Percentiles rank a stretch among this genome's conserved stretches.
Conservation (phyloP, 2,329 filamentous ascomycete species). For the Colletotrichum nymphaeae region DNA sequence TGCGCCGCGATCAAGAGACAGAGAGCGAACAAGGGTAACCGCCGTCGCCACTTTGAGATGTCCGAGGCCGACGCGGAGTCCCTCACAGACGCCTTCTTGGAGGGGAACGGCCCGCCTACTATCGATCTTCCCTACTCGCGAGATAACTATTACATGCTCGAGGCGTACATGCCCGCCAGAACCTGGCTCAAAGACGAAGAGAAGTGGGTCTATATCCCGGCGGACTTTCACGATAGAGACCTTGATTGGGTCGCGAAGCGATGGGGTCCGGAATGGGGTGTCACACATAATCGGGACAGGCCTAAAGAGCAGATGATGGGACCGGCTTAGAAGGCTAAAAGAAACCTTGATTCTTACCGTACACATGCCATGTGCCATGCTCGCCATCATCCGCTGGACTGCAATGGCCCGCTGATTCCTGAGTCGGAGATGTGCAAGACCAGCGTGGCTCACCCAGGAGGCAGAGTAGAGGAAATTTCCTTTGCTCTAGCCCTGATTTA, state of each 20-base stretch:
- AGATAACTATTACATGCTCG: constrained; percentile 69
- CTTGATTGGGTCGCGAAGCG: constrained; percentile 38
- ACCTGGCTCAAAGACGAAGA: constrained; percentile 59
- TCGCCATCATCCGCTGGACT: too few species aligned
- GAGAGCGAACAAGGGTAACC: constrained; percentile 60
- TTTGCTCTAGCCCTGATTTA: not conserved
- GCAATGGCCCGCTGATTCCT: not conserved
- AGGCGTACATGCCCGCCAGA: constrained; percentile 67
- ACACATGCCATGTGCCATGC: too few species aligned
- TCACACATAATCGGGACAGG: too few species aligned
- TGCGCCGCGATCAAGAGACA: constrained; percentile 49
- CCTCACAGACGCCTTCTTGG: constrained; percentile 63
- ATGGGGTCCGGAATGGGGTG: not conserved
- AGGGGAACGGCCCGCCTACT: constrained; percentile 60
- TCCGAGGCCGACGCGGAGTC: constrained; percentile 52
- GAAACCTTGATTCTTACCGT: not conserved
- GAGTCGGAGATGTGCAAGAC: not conserved
- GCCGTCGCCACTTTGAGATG: constrained; percentile 48
- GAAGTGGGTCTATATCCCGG: constrained; percentile 61
- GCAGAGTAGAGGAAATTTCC: not conserved
- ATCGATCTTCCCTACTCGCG: constrained; percentile 65
- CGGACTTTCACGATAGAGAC: constrained; percentile 52
- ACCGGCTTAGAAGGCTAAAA: not conserved
- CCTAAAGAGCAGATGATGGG: too few species aligned
- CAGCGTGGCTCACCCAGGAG: not conserved